phyloP scores from a whole-genome alignment of 345 rosid species.

The Eucalyptus guilfoylei region DNA sequence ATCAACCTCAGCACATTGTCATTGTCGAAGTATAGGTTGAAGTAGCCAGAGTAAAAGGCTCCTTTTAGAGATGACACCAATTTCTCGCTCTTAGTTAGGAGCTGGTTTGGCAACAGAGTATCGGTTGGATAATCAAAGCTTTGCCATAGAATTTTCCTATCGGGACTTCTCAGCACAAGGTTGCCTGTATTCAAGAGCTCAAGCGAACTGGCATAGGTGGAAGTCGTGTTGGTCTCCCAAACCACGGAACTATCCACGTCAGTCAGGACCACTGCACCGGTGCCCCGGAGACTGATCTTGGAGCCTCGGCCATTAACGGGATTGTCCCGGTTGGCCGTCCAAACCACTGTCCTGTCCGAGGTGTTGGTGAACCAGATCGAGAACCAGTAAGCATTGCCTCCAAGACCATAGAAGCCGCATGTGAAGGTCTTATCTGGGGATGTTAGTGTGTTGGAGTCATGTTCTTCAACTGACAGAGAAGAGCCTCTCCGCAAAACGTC shows the following conservation, averaged over 20 bases:
- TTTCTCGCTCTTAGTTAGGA: constrained; percentile 4
- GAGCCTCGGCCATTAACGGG: constrained; percentile 35
- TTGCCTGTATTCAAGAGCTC: constrained; percentile 31
- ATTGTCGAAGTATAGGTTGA: constrained; percentile 13
- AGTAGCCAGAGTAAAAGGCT: constrained; percentile 7
- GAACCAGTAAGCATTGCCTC: constrained; percentile 30
- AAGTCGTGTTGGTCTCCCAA: constrained; percentile 19
- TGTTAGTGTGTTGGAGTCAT: background rate
- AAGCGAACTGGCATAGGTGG: background rate
- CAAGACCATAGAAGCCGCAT: constrained; percentile 25
- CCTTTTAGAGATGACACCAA: constrained; percentile 11
- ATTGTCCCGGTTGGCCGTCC: constrained; percentile 34
- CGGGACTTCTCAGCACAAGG: constrained; percentile 10
- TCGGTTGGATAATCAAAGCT: constrained; percentile 34
- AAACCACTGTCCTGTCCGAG: constrained; percentile 14
- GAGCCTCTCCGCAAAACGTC: constrained; percentile 2
- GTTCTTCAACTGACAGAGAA: constrained; percentile 11
- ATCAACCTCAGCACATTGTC: constrained; percentile 24
- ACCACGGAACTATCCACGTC: constrained; percentile 11
- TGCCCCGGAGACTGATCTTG: constrained; percentile 1
- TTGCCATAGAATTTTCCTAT: constrained; percentile 16
- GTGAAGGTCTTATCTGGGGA: constrained; percentile 21
- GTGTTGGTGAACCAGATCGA: constrained; percentile 27
- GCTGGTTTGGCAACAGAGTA: constrained; percentile 31
- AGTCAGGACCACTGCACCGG: constrained; percentile 18